Conservation (phyloP, 495 filamentous ascomycete genomes). For the Talaromyces ruber region DNA sequence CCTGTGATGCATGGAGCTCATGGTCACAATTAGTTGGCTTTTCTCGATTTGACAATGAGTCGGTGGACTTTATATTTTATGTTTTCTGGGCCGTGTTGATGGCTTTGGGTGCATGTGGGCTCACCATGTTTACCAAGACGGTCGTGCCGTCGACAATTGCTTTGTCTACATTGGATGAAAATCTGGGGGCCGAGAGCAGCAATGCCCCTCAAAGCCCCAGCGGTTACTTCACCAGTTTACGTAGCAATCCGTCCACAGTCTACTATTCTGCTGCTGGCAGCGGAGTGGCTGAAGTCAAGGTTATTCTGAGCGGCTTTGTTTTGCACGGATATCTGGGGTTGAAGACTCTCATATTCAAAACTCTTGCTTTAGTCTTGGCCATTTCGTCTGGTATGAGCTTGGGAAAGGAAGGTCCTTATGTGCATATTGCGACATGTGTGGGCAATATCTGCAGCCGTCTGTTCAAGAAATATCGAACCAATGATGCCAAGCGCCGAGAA, state of each 20-base stretch:
- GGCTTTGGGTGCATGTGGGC: slow-evolving; percentile 61
- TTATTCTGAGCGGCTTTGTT: slow-evolving; percentile 95
- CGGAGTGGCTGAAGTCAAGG: slow-evolving; percentile 94
- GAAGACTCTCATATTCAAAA: slow-evolving; percentile 83
- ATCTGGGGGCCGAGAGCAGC: slow-evolving; percentile 40
- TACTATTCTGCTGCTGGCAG: slow-evolving; percentile 96
- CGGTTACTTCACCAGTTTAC: slow-evolving; percentile 18
- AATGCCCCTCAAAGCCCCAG: slow-evolving; percentile 32
- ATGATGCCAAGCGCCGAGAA: slow-evolving; percentile 86
- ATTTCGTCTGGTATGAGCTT: slow-evolving; percentile 88
- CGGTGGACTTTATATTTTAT: slow-evolving; percentile 71
- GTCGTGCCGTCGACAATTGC: slow-evolving; percentile 82
- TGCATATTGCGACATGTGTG: slow-evolving; percentile 93
- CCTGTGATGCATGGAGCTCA: slow-evolving; percentile 63
- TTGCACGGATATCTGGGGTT: slow-evolving; percentile 91
- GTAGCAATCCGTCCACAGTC: slow-evolving; percentile 58
- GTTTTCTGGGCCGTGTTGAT: slow-evolving; percentile 62
- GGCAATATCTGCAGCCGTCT: slow-evolving; percentile 92
- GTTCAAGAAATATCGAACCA: slow-evolving; percentile 87
- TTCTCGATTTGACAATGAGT: slow-evolving; percentile 42
- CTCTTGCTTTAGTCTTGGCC: slow-evolving; percentile 71
- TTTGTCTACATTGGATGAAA: slow-evolving; percentile 82
- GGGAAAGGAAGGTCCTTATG: slow-evolving; percentile 95
- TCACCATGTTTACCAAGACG: slow-evolving; percentile 84
- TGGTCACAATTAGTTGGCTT: slow-evolving; percentile 63